Conservation (phyloP, 2,329 filamentous ascomycete genomes). For the Cladosporium phlei region DNA sequence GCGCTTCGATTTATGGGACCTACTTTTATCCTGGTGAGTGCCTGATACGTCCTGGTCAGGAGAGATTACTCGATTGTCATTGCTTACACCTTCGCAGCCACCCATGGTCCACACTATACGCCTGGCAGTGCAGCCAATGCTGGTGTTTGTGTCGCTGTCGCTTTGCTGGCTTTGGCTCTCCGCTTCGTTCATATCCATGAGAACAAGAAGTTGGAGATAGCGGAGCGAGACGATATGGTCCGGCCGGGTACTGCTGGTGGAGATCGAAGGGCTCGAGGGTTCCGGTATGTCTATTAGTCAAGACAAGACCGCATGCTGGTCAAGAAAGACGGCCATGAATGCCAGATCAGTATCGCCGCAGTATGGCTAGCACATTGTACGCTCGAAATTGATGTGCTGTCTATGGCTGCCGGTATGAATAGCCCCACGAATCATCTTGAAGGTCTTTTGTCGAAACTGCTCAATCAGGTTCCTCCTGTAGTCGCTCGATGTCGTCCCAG, state of each 20-base stretch:
- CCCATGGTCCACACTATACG: conserved; percentile 35
- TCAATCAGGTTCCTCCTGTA: too few relatives aligned
- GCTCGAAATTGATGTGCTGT: too few relatives aligned
- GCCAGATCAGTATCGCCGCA: too few relatives aligned
- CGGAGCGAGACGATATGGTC: conserved; percentile 24
- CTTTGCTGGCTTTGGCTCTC: conserved; percentile 31
- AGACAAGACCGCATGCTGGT: too few relatives aligned
- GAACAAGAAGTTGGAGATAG: conserved; percentile 31
- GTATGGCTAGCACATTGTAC: too few relatives aligned
- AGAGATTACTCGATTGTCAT: too few relatives aligned
- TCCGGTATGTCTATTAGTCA: conserved; percentile 18
- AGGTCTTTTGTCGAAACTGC: too few relatives aligned
- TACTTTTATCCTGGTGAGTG: conserved; percentile 17
- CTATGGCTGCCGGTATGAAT: too few relatives aligned
- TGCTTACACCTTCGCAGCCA: too few relatives aligned
- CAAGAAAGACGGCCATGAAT: too few relatives aligned
- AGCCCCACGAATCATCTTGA: too few relatives aligned
- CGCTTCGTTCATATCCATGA: conserved; percentile 32
- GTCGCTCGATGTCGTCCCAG: too few relatives aligned
- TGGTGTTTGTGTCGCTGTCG: conserved; percentile 33
- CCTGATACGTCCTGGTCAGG: conserved; percentile 27
- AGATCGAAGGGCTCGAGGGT: conserved; percentile 8
- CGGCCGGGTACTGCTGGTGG: conserved; percentile 11
- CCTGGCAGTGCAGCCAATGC: conserved; percentile 35
- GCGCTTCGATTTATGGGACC: conserved; percentile 32